Evolutionary conservation across 2,329 filamentous ascomycete genomes (phyloP).

Genomic region (Pseudogymnoascus sp.): DNA sequence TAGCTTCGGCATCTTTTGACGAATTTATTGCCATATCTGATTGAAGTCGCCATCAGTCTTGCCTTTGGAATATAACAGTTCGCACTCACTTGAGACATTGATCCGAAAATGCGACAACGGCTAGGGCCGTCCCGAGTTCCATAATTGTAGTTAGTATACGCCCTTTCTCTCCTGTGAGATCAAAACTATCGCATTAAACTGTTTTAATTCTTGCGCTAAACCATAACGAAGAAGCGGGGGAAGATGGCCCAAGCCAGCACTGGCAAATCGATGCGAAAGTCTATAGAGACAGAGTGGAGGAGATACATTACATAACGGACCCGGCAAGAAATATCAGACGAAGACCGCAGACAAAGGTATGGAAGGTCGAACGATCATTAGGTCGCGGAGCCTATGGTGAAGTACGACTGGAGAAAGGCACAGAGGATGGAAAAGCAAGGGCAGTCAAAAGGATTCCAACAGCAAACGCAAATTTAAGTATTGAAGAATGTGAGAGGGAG

Average conservation of each 20-base stretch:
- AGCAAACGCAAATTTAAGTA: too few species aligned
- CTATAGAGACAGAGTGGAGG: not conserved
- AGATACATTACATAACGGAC: not conserved
- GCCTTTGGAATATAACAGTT: not conserved
- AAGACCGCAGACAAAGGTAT: not conserved
- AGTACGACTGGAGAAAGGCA: not conserved
- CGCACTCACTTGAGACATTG: slow-evolving; percentile 15
- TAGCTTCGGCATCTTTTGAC: slow-evolving; percentile 16
- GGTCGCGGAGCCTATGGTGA: not conserved
- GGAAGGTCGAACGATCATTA: not conserved
- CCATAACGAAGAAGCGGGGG: too few species aligned
- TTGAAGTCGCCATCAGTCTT: not conserved
- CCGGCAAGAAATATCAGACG: not conserved
- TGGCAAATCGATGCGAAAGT: not conserved
- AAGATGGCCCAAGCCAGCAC: too few species aligned
- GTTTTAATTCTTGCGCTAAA: too few species aligned
- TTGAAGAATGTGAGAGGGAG: not conserved
- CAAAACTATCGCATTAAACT: too few species aligned
- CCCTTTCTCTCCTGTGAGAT: not conserved
- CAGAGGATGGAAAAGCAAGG: not conserved
- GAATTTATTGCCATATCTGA: slow-evolving; percentile 19
- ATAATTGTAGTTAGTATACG: not conserved
- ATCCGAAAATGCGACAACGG: slow-evolving; percentile 15
- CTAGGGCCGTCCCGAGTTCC: slow-evolving; percentile 11
- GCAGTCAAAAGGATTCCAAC: too few species aligned